Evolutionary conservation across 2,329 filamentous ascomycete species (phyloP), one percentile per base, ranked within the genome.

Genomic region (Tolypocladium pustulatum): DNA sequence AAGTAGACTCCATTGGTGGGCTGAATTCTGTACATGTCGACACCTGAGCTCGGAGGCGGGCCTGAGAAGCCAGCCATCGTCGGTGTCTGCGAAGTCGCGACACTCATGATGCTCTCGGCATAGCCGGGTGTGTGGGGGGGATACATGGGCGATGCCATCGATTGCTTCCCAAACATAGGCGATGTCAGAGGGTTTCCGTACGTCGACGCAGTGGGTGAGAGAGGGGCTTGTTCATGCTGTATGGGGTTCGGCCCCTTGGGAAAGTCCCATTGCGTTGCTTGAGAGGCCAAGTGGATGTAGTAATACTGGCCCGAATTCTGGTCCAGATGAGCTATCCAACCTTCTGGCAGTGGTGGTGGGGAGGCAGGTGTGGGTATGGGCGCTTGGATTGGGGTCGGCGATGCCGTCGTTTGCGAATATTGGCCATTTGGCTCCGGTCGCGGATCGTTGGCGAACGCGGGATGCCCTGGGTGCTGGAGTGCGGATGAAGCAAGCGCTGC

Each of bases 221-320:
- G 76, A 0, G 93, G 93, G 20, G 85, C 80, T 17, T 89, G 82
- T 60, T 95, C 91, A 63, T 96, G 83, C 62, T 90, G 89, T 57
- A 97, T 80, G 1, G 93, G 93, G 30, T 91, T 96, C 0, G 92
- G 92, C 0, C 93, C 93, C 74, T 97, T 97, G 34, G 94, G 94
- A 65, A 97, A 97, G 68, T 99, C 94, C 94, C 94, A 99, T 70
- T 99, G 94, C 0, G 94, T 99, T 3, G 92, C 91, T 70, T 97
- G 94, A 0, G 90, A 92, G 1, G 92, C 89, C 36, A 99, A 81
- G 71, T 99, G 94, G 60, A 99, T 99, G 69, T 99, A 99, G 73
- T 99, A 99, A 73, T 97, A 99, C 69, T 97, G 93, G 1, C 94
- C 94, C 2, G 93, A 97, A 69, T 89, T 96, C 64, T 91, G 89